Conservation (phyloP, 352 stramenopile species). For the Phytophthora quininea region DNA sequence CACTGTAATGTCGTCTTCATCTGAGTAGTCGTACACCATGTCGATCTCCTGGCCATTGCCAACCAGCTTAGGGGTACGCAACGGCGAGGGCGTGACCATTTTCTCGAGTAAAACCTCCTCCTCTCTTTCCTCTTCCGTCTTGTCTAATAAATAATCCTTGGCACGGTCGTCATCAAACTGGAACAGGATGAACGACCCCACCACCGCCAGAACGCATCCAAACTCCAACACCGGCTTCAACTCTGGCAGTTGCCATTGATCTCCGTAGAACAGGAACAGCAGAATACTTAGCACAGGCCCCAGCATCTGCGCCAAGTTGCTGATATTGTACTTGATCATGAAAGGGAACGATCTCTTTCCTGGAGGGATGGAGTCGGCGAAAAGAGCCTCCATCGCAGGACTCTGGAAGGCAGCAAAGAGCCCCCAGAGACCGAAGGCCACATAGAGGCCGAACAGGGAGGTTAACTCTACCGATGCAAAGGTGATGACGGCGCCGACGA, state of each 20-base stretch:
- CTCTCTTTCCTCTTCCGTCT: constrained; percentile 29
- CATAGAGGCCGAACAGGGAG: constrained; percentile 57
- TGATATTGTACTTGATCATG: constrained; percentile 87
- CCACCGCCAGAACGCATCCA: constrained; percentile 53
- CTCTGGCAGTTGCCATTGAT: constrained; percentile 62
- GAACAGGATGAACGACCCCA: constrained; percentile 50
- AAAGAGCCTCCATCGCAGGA: constrained; percentile 74
- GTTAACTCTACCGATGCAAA: constrained; percentile 58
- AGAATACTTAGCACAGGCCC: constrained; percentile 59
- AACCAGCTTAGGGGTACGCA: constrained; percentile 67
- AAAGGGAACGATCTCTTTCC: constrained; percentile 71
- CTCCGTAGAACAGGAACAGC: constrained; percentile 69
- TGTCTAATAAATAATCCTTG: constrained; percentile 44
- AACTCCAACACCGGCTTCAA: constrained; percentile 68
- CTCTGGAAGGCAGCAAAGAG: constrained; percentile 73
- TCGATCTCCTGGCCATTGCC: constrained; percentile 58
- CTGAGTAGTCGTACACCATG: constrained; percentile 76
- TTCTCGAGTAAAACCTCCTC: constrained; percentile 27
- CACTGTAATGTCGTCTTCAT: constrained; percentile 49
- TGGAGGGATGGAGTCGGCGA: constrained; percentile 77
- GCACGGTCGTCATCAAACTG: constrained; percentile 70
- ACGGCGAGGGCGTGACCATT: constrained; percentile 30
- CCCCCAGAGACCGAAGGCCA: constrained; percentile 70
- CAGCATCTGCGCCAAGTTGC: constrained; percentile 70
- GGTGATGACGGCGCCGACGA: constrained; percentile 54